Conservation (phyloP, 306 rosid species). For the Gastrolobium villosum region DNA sequence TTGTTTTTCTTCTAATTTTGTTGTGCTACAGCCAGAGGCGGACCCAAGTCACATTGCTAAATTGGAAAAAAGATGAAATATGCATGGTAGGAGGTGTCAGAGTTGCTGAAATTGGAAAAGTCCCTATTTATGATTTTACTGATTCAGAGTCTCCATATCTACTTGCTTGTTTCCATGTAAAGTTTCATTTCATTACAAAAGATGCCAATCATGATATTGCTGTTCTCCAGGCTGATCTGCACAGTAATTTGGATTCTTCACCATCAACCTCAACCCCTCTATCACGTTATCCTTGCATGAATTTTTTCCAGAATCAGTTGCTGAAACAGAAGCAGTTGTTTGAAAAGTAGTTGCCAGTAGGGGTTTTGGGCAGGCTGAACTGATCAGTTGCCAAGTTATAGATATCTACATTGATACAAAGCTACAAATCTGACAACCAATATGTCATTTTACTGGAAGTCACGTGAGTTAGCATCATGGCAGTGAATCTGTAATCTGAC, state of each 20-base stretch:
- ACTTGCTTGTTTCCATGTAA: conserved; percentile 79
- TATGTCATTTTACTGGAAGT: conserved; percentile 25
- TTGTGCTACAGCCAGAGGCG: no score
- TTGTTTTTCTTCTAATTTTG: no score
- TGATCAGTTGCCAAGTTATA: conserved; percentile 83
- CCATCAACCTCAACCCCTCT: conserved; percentile 51
- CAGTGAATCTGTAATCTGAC: no score
- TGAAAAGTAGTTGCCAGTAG: conserved; percentile 67
- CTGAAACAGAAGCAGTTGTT: conserved; percentile 64
- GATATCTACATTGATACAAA: conserved; percentile 55
- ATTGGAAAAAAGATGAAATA: no score
- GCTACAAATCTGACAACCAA: conserved; percentile 18
- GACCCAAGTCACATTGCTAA: no score
- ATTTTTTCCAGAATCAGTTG: conserved; percentile 29
- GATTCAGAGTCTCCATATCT: conserved; percentile 83
- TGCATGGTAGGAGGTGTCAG: conserved; percentile 70
- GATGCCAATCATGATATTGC: conserved; percentile 66
- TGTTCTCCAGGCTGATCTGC: conserved; percentile 66
- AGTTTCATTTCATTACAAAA: conserved; percentile 83
- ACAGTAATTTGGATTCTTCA: conserved; percentile 43
- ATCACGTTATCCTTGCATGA: conserved; percentile 42
- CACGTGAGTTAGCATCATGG: not conserved
- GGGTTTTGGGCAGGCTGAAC: conserved; percentile 69
- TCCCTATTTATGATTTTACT: conserved; percentile 70
- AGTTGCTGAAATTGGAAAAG: conserved; percentile 74